Conservation (phyloP, 148 eudicot genomes). For the Rhododendron simsii region DNA sequence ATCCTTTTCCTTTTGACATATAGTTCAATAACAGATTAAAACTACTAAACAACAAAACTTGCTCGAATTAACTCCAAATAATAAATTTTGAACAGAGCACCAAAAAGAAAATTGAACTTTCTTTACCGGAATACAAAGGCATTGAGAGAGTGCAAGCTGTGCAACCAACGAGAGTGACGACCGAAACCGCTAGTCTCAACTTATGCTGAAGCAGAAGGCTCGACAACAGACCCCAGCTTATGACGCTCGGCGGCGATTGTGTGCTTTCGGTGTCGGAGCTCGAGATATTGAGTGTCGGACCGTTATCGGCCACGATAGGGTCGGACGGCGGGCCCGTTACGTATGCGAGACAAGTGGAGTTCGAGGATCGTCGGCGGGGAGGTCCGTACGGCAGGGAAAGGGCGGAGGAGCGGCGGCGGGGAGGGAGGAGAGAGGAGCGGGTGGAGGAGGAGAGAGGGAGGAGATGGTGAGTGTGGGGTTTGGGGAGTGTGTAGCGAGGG, state of each 20-base stretch:
- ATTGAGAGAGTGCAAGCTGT: slow-evolving; percentile 72
- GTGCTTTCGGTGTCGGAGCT: slow-evolving; percentile 2
- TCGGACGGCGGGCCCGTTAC: slow-evolving; percentile 71
- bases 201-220: slow-evolving; percentile 53
- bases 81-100: not conserved
- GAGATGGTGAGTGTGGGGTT: not conserved
- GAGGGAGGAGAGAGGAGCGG: slow-evolving; percentile 2
- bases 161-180: slow-evolving; percentile 53
- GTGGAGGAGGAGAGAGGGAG: slow-evolving; percentile 25
- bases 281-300: slow-evolving; percentile 29
- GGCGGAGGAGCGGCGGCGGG: slow-evolving; percentile 14
- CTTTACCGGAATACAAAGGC: slow-evolving; percentile 70
- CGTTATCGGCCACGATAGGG: slow-evolving; percentile 34
- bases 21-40: not conserved
- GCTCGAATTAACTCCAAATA: not conserved
- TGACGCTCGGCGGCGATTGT: slow-evolving; percentile 33
- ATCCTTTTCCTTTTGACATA: not conserved
- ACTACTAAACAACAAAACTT: not conserved
- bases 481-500: not conserved
- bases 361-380: not conserved
- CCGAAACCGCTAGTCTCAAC: slow-evolving; percentile 42
- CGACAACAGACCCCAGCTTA: slow-evolving; percentile 71
- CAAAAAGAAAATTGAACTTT: not conserved
- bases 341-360: slow-evolving; percentile 33
- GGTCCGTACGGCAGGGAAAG: not conserved